Conservation (phyloP, 2,329 filamentous ascomycete species). For the Pyrenochaeta sp. region DNA sequence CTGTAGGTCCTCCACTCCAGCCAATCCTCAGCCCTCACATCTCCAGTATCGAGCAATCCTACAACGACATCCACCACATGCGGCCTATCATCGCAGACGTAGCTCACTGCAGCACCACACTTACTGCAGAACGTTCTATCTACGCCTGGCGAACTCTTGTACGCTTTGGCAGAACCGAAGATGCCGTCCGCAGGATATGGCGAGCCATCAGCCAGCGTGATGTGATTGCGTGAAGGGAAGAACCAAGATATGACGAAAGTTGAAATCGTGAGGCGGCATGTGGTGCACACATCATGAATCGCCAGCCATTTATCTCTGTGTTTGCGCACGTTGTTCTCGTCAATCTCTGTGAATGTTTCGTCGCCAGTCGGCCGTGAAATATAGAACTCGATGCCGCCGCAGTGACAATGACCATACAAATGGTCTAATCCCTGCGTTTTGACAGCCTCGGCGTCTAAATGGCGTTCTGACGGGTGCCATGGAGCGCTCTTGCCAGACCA, state of each 20-base stretch:
- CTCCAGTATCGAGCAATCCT: slow-evolving; percentile 55
- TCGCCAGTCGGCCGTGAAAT: slow-evolving; percentile 63
- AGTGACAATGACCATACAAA: slow-evolving; percentile 62
- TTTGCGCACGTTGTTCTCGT: slow-evolving; percentile 10
- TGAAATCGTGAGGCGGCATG: slow-evolving; percentile 68
- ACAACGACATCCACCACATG: slow-evolving; percentile 1
- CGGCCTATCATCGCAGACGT: slow-evolving; percentile 61
- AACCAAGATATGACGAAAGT: slow-evolving; percentile 73
- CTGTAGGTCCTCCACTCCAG: slow-evolving; percentile 65
- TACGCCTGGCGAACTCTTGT: slow-evolving; percentile 63
- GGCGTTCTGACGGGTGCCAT: neutral
- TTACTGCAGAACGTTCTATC: slow-evolving; percentile 67
- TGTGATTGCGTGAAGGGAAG: slow-evolving; percentile 60
- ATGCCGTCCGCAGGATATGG: slow-evolving; percentile 48
- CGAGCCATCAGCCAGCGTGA: slow-evolving; percentile 51
- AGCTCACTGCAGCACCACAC: slow-evolving; percentile 73
- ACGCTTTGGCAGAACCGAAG: slow-evolving; percentile 58
- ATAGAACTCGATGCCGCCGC: slow-evolving; percentile 63
- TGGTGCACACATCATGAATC: slow-evolving; percentile 60
- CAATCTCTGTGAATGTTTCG: slow-evolving; percentile 36
- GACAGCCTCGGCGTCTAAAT: too few relatives aligned
- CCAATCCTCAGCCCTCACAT: slow-evolving; percentile 66
- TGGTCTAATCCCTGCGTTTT: neutral
- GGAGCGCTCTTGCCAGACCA: too few relatives aligned
- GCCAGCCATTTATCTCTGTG: slow-evolving; percentile 48